Percentiles rank a stretch among this genome's conserved stretches.
phyloP scores from a whole-genome alignment of 2,329 filamentous ascomycete species.

The Davidsoniella virescens region DNA sequence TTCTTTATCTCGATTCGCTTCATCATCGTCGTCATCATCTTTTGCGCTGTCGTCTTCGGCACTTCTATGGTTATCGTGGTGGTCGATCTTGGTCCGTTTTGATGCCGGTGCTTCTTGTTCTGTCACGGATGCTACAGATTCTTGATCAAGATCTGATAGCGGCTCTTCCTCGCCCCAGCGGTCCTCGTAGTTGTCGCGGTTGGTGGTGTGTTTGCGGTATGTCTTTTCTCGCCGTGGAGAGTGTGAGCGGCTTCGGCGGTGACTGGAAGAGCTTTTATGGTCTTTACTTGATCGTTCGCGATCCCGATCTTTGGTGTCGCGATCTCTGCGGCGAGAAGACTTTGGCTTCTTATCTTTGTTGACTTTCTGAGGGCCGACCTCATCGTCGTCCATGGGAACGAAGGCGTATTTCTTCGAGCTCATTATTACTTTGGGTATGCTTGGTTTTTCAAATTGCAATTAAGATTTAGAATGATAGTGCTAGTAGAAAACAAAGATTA shows the following conservation, averaged over 20 bases:
- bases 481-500: no score
- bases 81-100: constrained; percentile 51
- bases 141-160: constrained; percentile 25
- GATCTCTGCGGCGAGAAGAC: constrained; percentile 5
- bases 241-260: constrained; percentile 17
- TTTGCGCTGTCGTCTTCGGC: constrained; percentile 21
- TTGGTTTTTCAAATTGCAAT: background rate
- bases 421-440: constrained; percentile 20
- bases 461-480: no score
- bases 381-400: constrained; percentile 49
- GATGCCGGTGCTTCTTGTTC: constrained; percentile 54
- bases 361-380: constrained; percentile 25
- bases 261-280: background rate
- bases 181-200: constrained; percentile 46
- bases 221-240: constrained; percentile 26
- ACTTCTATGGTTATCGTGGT: constrained; percentile 29
- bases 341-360: constrained; percentile 4
- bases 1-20: constrained; percentile 44
- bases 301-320: constrained; percentile 1
- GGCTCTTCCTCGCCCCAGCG: constrained; percentile 68
- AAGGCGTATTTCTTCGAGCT: constrained; percentile 48
- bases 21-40: background rate
- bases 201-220: constrained; percentile 26
- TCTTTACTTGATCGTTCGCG: background rate
- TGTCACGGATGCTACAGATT: constrained; percentile 24